Percentiles rank a stretch among this genome's conserved stretches.
Conservation (phyloP, 2,329 filamentous ascomycete genomes). For the Penicillium concentricum region DNA sequence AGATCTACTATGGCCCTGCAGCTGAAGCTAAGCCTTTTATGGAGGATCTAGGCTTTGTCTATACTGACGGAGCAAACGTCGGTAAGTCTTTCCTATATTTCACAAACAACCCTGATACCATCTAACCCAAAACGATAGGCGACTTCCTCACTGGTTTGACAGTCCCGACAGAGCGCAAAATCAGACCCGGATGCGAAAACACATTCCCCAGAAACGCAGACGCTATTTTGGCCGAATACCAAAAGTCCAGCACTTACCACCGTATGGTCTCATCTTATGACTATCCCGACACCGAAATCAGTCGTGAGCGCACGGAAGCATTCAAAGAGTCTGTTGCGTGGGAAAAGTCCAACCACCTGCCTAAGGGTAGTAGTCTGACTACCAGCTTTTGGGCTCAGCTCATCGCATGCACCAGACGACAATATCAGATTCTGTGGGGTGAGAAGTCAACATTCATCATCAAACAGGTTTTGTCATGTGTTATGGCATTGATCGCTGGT, state of each 20-base stretch:
- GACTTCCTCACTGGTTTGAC: constrained; percentile 67
- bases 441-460: constrained; percentile 63
- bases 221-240: constrained; percentile 50
- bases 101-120: neutral
- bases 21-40: constrained; percentile 62
- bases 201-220: constrained; percentile 44
- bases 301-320: constrained; percentile 45
- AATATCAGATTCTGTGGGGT: constrained; percentile 64
- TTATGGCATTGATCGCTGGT: constrained; percentile 61
- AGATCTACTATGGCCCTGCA: constrained; percentile 64
- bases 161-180: constrained; percentile 51
- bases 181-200: constrained; percentile 42
- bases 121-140: constrained; percentile 39
- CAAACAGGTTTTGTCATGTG: constrained; percentile 58
- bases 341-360: constrained; percentile 57
- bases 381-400: constrained; percentile 56
- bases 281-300: constrained; percentile 53
- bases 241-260: constrained; percentile 50
- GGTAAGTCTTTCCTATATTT: neutral
- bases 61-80: constrained; percentile 58
- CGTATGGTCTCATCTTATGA: constrained; percentile 57
- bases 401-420: constrained; percentile 54
- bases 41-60: constrained; percentile 63
- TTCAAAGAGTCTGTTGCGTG: constrained; percentile 55
- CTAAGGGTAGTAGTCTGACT: constrained; percentile 55